A percentile compares a stretch with the other conserved stretches of the same genome.
These are phyloP conservation scores for Sugiyamaella xylanicola DNA, from an alignment of 1,139 yeast species.

Conservation along the genomic window DNA sequence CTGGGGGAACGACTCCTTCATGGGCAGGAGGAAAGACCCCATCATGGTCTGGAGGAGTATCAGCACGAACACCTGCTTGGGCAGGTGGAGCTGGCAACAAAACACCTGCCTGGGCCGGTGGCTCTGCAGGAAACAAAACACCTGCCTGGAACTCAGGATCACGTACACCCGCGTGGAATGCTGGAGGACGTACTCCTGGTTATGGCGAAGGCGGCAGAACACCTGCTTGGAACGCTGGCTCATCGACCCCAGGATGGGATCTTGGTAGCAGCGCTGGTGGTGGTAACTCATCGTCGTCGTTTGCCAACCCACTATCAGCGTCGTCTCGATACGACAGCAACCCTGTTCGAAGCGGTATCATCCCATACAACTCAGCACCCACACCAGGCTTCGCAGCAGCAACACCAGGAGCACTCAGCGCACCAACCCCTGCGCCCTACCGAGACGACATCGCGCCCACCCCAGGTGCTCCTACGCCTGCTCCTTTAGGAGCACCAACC, in stretches of 20 bases:
- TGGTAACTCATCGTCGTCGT: slow-evolving; percentile 15
- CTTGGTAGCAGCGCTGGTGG: slow-evolving; percentile 40
- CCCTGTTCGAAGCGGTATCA: slow-evolving; percentile 30
- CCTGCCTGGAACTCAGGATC: slow-evolving; percentile 46
- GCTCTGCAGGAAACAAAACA: slow-evolving; percentile 45
- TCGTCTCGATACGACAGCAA: slow-evolving; percentile 2
- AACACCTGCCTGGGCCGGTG: slow-evolving; percentile 45
- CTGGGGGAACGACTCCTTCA: slow-evolving; percentile 49
- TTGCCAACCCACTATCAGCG: not conserved
- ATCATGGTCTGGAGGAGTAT: slow-evolving; percentile 46
- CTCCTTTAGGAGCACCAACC: slow-evolving; percentile 44
- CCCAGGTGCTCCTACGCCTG: slow-evolving; percentile 52
- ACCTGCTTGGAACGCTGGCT: slow-evolving; percentile 44
- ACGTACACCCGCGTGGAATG: slow-evolving; percentile 45
- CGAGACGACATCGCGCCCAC: slow-evolving; percentile 47
- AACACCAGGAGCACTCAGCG: slow-evolving; percentile 50
- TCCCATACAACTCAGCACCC: slow-evolving; percentile 40
- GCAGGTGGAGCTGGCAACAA: slow-evolving; percentile 43
- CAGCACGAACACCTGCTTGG: slow-evolving; percentile 46
- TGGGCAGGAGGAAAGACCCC: slow-evolving; percentile 50
- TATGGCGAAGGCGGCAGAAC: slow-evolving; percentile 39
- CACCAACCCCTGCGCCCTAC: slow-evolving; percentile 48
- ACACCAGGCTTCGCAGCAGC: slow-evolving; percentile 53
- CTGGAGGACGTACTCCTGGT: slow-evolving; percentile 47
- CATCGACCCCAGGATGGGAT: slow-evolving; percentile 43